A percentile compares a stretch with the other conserved stretches of the same genome.
These are phyloP conservation scores for Aspergillus hiratsukae DNA, from an alignment of 2,329 filamentous ascomycete genomes.

Conservation along the genomic window DNA sequence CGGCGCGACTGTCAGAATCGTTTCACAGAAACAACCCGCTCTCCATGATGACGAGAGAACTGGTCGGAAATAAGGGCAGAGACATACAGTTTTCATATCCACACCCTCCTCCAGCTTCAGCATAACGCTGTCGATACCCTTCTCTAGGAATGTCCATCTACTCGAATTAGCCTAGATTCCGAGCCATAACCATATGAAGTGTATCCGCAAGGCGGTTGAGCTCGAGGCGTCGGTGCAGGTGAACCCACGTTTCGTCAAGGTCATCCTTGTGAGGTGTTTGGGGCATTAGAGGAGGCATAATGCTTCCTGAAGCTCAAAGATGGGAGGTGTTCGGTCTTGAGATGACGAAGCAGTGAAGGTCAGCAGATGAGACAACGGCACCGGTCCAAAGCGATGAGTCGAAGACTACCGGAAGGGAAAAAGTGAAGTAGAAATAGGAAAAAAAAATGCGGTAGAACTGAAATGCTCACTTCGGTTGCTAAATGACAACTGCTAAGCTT, in stretches of 20 bases:
- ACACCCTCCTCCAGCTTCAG: constrained; percentile 84
- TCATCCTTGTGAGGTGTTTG: constrained; percentile 53
- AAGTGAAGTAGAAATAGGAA: not conserved
- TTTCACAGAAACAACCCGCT: not conserved
- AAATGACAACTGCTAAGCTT: not conserved
- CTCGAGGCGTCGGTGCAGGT: not conserved
- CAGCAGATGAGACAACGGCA: not conserved
- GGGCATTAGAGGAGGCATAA: constrained; percentile 37
- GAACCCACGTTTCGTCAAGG: constrained; percentile 57
- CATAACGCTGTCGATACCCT: constrained; percentile 90
- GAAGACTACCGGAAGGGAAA: not conserved
- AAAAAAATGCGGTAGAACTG: not conserved
- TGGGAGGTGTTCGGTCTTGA: constrained; percentile 1
- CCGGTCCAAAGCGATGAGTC: not conserved
- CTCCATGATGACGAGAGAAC: not conserved
- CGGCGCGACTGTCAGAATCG: constrained; percentile 13
- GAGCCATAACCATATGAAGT: not conserved
- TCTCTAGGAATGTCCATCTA: constrained; percentile 87
- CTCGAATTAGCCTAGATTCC: constrained; percentile 15
- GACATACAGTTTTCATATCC: constrained; percentile 76
- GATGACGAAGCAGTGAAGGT: constrained; percentile 2
- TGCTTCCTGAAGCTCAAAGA: constrained; percentile 10
- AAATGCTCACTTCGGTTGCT: not conserved
- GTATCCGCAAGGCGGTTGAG: not conserved
- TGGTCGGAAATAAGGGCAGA: constrained; percentile 6